A percentile compares a stretch with the other conserved stretches of the same genome.
Evolutionary conservation across 1,284 basidiomycete species (phyloP).

Genomic region (Puccinia coronata): DNA sequence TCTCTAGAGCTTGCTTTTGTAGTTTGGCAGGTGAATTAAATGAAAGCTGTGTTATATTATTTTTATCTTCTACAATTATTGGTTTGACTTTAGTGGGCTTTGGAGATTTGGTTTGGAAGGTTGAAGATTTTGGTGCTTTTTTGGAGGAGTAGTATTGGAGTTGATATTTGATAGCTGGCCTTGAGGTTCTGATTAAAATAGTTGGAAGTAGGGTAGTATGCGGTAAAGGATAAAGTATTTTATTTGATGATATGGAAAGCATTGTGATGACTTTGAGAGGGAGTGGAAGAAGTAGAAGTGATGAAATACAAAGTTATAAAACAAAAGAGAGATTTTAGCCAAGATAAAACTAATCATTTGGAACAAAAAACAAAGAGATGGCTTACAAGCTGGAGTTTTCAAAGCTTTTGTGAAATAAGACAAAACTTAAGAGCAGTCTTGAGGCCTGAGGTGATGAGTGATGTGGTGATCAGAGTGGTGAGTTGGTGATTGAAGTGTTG

Average conservation of each 20-base stretch:
- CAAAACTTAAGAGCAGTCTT: too few relatives aligned
- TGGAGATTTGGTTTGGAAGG: neutral
- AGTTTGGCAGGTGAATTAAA: conserved; percentile 17
- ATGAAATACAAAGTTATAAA: neutral
- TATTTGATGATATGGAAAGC: neutral
- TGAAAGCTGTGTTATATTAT: conserved; percentile 13
- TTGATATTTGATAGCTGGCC: neutral
- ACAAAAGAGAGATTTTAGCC: neutral
- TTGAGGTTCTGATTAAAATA: neutral
- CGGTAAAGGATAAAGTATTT: neutral
- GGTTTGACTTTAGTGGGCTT: neutral
- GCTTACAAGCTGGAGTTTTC: too few relatives aligned
- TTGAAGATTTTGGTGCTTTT: neutral
- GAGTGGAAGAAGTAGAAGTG: neutral
- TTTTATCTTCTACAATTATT: neutral
- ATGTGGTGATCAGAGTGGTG: too few relatives aligned
- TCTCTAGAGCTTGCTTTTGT: neutral
- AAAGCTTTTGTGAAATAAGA: too few relatives aligned
- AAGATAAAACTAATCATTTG: too few relatives aligned
- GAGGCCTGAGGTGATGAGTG: neutral
- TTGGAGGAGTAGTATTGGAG: neutral
- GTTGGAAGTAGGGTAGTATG: neutral
- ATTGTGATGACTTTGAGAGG: neutral
- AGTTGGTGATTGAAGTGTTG: too few relatives aligned
- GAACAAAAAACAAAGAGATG: too few relatives aligned